A percentile compares a stretch with the other conserved stretches of the same genome.
Conservation (phyloP, 495 filamentous ascomycete species). For the Penicillium bovifimosum region DNA sequence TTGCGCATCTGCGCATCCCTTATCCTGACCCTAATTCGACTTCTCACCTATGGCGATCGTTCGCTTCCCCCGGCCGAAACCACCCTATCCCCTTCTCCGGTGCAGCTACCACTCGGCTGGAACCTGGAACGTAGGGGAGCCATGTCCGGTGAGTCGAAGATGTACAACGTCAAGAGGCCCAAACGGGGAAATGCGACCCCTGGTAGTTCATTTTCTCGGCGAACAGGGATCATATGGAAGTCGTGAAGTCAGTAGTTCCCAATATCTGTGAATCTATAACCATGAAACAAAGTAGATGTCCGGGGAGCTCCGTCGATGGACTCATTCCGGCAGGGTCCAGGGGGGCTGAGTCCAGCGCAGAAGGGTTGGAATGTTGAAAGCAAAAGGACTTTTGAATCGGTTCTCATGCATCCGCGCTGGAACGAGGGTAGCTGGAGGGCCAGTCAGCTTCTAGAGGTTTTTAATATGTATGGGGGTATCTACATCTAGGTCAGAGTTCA, state of each 20-base stretch:
- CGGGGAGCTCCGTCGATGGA: background rate
- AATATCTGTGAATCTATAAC: background rate
- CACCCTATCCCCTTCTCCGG: background rate
- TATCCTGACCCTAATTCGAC: background rate
- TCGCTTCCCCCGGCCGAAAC: slow-evolving; percentile 1
- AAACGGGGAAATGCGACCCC: slow-evolving; percentile 6
- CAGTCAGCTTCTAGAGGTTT: background rate
- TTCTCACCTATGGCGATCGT: background rate
- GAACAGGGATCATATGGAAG: slow-evolving; percentile 3
- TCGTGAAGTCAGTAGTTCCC: background rate
- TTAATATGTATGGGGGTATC: background rate
- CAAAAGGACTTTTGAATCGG: background rate
- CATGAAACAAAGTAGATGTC: background rate
- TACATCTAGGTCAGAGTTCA: background rate
- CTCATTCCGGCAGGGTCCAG: slow-evolving; percentile 13
- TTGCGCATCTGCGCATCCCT: background rate
- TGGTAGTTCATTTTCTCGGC: background rate
- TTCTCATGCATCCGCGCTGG: background rate
- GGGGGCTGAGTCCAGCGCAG: background rate
- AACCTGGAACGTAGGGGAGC: slow-evolving; percentile 15
- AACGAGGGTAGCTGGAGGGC: background rate
- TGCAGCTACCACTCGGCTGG: slow-evolving; percentile 14
- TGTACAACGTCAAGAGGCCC: slow-evolving; percentile 8
- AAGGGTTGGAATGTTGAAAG: background rate
- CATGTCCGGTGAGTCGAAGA: background rate